These are phyloP conservation scores for Candida fluviatilis DNA, from an alignment of 805 yeast species.

Conservation along the genomic window DNA sequence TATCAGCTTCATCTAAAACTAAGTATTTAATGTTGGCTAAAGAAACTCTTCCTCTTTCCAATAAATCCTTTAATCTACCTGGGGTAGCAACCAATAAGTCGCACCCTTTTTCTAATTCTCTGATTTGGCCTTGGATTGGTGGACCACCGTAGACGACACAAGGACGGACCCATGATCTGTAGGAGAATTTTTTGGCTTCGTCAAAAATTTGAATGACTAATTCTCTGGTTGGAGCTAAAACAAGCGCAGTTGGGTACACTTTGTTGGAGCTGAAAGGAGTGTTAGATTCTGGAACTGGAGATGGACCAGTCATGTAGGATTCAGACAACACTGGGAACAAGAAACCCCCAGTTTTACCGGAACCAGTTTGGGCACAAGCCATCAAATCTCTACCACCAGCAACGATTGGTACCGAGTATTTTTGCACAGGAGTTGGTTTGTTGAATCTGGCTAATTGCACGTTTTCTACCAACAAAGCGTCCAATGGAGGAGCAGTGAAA, in stretches of 20 bases:
- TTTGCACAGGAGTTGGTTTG: constrained; percentile 95
- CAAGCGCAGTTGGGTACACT: constrained; percentile 91
- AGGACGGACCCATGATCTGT: constrained; percentile 97
- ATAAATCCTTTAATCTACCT: constrained; percentile 94
- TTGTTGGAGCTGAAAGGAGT: constrained; percentile 61
- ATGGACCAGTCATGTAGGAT: constrained; percentile 86
- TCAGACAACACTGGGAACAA: constrained; percentile 95
- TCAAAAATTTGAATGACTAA: constrained; percentile 95
- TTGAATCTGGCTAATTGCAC: constrained; percentile 84
- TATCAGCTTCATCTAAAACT: constrained; percentile 98
- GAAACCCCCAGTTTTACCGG: constrained; percentile 99
- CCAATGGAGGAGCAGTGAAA: constrained; percentile 92
- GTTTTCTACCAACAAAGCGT: constrained; percentile 78
- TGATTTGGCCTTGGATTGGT: constrained; percentile 81
- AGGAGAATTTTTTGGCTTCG: constrained; percentile 91
- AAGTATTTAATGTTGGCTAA: constrained; percentile 85
- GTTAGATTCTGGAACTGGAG: constrained; percentile 46
- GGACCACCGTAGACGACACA: constrained; percentile 99
- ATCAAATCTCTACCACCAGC: constrained; percentile 86
- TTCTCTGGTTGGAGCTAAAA: constrained; percentile 99
- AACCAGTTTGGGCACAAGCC: constrained; percentile 99
- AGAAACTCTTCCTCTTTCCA: constrained; percentile 93
- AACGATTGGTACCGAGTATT: constrained; percentile 89
- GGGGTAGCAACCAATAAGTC: constrained; percentile 98
- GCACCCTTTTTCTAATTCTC: constrained; percentile 89